Evolutionary conservation across 2,329 filamentous ascomycete genomes (phyloP).

Genomic region (Chalaropsis thielavioides): DNA sequence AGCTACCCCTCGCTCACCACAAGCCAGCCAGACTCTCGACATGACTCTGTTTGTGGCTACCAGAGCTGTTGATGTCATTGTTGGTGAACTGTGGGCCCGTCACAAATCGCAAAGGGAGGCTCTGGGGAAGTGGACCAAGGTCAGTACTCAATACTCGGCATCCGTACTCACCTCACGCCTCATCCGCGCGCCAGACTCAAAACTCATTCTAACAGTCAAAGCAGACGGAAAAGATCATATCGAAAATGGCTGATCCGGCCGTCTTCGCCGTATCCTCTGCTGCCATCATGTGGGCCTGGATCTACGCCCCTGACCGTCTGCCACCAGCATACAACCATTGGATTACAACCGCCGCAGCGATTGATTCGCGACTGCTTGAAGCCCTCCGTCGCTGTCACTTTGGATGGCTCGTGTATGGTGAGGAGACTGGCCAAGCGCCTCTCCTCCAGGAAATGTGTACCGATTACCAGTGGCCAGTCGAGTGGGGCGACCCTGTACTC

Average conservation of each 20-base stretch:
- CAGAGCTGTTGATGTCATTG: constrained; percentile 56
- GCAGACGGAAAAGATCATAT: constrained; percentile 25
- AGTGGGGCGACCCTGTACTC: constrained; percentile 56
- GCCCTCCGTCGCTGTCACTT: constrained; percentile 53
- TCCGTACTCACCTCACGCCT: too few species aligned
- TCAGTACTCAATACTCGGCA: constrained; percentile 21
- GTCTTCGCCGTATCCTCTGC: constrained; percentile 60
- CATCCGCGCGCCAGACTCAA: background rate
- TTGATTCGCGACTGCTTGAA: constrained; percentile 60
- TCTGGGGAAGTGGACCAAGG: constrained; percentile 33
- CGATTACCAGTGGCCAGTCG: constrained; percentile 53
- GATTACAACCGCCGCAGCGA: constrained; percentile 63
- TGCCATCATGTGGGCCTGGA: constrained; percentile 80
- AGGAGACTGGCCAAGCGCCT: constrained; percentile 54
- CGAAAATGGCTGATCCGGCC: constrained; percentile 42
- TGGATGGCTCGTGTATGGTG: constrained; percentile 54
- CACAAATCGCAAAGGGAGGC: constrained; percentile 32
- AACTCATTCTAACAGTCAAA: constrained; percentile 4
- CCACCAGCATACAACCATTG: constrained; percentile 65
- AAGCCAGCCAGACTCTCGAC: constrained; percentile 56
- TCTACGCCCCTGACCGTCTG: constrained; percentile 57
- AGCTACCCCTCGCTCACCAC: constrained; percentile 20
- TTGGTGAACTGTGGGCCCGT: constrained; percentile 50
- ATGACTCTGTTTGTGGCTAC: constrained; percentile 65
- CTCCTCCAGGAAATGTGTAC: constrained; percentile 57